These are phyloP conservation scores for Mrakia gelida DNA, from an alignment of 768 basidiomycete species.

Conservation along the genomic window DNA sequence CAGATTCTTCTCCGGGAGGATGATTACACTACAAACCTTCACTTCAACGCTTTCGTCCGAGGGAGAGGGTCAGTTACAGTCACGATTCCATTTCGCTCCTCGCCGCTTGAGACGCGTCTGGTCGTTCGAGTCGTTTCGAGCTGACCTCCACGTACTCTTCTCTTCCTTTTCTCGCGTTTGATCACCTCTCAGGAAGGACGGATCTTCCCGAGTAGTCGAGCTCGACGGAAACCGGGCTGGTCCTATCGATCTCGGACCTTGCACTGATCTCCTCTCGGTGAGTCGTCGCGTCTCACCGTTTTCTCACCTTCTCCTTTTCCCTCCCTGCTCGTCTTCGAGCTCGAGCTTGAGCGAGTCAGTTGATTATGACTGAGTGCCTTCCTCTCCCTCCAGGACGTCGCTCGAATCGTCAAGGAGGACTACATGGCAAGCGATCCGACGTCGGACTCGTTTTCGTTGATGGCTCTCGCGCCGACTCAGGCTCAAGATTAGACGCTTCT, in stretches of 20 bases:
- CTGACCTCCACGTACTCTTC: neutral
- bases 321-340: too few relatives aligned
- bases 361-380: too few relatives aligned
- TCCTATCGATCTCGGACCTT: conserved; percentile 61
- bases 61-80: conserved; percentile 52
- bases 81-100: neutral
- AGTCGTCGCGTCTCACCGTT: conserved; percentile 27
- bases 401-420: conserved; percentile 57
- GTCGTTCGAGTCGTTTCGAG: neutral
- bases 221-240: conserved; percentile 74
- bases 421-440: conserved; percentile 55
- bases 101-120: neutral
- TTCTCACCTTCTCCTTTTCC: neutral
- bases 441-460: conserved; percentile 61
- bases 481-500: conserved; percentile 28
- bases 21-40: conserved; percentile 67
- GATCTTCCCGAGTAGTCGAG: conserved; percentile 60
- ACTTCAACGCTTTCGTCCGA: conserved; percentile 81
- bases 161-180: neutral
- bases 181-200: conserved; percentile 20
- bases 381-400: too few relatives aligned
- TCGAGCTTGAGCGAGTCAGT: too few relatives aligned
- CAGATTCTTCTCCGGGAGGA: conserved; percentile 59
- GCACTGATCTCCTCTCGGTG: conserved; percentile 39
- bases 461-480: conserved; percentile 53